A percentile compares a stretch with the other conserved stretches of the same genome.
phyloP scores from a whole-genome alignment of 768 basidiomycete species.

The Rhizopogon vinicolor region DNA sequence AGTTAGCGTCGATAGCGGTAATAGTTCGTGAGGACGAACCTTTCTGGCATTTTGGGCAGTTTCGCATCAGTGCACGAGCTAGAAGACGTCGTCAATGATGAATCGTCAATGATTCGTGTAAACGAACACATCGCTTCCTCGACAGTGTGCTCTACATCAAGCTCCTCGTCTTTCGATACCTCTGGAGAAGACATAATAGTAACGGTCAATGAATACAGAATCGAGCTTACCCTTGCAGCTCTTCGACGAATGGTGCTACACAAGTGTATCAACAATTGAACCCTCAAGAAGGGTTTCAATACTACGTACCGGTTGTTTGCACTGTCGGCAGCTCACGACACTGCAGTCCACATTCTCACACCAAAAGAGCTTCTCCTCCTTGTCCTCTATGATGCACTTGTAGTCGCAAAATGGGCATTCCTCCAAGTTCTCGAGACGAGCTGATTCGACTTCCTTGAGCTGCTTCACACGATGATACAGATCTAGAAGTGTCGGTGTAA shows the following conservation, averaged over 20 bases:
- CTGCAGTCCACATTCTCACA: conserved; percentile 58
- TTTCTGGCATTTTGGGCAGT: conserved; percentile 84
- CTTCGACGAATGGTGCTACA: conserved; percentile 76
- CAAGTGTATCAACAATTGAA: not conserved
- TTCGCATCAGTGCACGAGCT: conserved; percentile 82
- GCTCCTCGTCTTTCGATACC: conserved; percentile 63
- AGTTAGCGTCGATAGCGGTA: not conserved
- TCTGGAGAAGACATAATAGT: conserved; percentile 39
- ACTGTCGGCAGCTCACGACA: conserved; percentile 65
- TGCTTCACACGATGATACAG: conserved; percentile 68
- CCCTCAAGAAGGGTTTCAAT: too few relatives aligned
- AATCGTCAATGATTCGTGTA: not conserved
- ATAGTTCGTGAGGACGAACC: conserved; percentile 34
- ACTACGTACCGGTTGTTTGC: conserved; percentile 55
- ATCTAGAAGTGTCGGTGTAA: conserved; percentile 53
- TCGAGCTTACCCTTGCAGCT: conserved; percentile 58
- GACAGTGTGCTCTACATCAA: conserved; percentile 72
- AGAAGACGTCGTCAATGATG: conserved; percentile 4
- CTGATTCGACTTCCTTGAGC: conserved; percentile 66
- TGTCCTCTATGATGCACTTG: conserved; percentile 61
- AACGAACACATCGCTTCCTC: conserved; percentile 91
- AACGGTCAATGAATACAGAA: not conserved
- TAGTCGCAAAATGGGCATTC: conserved; percentile 85
- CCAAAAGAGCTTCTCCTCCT: conserved; percentile 46
- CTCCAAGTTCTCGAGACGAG: conserved; percentile 69